Base-by-base conservation (phyloP, 2,329 filamentous ascomycete genomes). In the Talaromyces amestolkiae region DNA sequence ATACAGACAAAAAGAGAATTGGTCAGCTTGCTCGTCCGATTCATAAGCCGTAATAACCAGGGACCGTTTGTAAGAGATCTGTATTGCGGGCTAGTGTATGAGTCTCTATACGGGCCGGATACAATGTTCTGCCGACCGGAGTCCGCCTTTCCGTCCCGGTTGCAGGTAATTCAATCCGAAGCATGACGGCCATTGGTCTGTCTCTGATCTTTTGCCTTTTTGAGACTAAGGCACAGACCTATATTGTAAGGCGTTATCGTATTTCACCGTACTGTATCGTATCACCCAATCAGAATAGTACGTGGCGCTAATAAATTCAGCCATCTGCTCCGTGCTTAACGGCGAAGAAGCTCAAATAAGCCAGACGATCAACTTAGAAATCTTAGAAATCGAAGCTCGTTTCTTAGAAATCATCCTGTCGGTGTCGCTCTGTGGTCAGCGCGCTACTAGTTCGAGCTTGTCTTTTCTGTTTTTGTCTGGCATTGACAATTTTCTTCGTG, bases 371-470 rank as follows among this genome's bases (percentile, higher is more conserved):
- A 24, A 15, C 37, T 39, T 39, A 17, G 17, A 17, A 15, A 7
- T 15, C 33, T 56, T 56, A 56, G 53, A 56, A 56, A 56, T 56
- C 53, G 33, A 56, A 24, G 33, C n/a, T 39, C n/a, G 11, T 22
- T 39, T 56, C 33, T 56, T 56, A 56, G 33, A 56, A 56, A 56
- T 56, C 53, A 56, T 3, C 10, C 8, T 15, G 10, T n/a, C 24
- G 19, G 9, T 47, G 43, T 37, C 13, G 10, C 35, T 37, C 3
- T 37, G 35, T 13, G 35, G 10, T 37, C 35, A 37, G 27, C 27
- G 27, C 27, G 27, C 27, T 31, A 31, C 27, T 31, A 24, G 45
- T 6, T 15, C 8, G 35, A 54, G 49, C 49, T 24, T 15, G 22
- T 49, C 9, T 4, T 13, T 27, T 17, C 15, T 17, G 37, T 39